phyloP scores from a whole-genome alignment of 306 rosid genomes.

The Acacia confusa region DNA sequence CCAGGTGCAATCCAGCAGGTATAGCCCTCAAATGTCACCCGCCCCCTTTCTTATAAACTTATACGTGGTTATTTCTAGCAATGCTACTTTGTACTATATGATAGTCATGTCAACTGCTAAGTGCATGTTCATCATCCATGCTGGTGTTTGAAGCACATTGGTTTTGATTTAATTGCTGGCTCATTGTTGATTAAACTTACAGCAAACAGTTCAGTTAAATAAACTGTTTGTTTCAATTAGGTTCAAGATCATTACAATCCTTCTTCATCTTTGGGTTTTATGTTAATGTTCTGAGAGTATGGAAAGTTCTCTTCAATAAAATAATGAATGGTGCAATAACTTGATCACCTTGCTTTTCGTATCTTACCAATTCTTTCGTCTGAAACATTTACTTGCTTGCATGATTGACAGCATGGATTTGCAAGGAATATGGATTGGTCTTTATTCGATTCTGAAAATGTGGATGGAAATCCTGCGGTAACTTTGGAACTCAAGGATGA shows the following conservation, averaged over 20 bases:
- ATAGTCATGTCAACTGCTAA: neutral
- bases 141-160: slow-evolving; percentile 13
- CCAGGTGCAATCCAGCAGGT: slow-evolving; percentile 95
- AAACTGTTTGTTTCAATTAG: neutral
- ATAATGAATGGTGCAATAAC: neutral
- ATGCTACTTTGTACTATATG: neutral
- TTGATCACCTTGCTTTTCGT: slow-evolving; percentile 16
- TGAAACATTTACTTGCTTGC: slow-evolving; percentile 36
- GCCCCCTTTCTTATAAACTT: neutral
- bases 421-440: slow-evolving; percentile 93
- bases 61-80: neutral
- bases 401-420: slow-evolving; percentile 78
- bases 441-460: slow-evolving; percentile 61
- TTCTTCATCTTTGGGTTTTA: neutral
- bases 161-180: neutral
- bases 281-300: neutral
- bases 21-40: neutral
- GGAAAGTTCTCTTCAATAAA: neutral
- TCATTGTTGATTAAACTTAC: neutral
- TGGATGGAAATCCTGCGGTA: slow-evolving; percentile 71
- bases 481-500: slow-evolving; percentile 81
- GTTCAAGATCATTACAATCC: neutral
- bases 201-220: neutral
- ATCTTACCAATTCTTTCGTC: neutral
- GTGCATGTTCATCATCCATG: neutral